phyloP scores from a whole-genome alignment of 345 rosid species.

The Xanthoceras sorbifolium region DNA sequence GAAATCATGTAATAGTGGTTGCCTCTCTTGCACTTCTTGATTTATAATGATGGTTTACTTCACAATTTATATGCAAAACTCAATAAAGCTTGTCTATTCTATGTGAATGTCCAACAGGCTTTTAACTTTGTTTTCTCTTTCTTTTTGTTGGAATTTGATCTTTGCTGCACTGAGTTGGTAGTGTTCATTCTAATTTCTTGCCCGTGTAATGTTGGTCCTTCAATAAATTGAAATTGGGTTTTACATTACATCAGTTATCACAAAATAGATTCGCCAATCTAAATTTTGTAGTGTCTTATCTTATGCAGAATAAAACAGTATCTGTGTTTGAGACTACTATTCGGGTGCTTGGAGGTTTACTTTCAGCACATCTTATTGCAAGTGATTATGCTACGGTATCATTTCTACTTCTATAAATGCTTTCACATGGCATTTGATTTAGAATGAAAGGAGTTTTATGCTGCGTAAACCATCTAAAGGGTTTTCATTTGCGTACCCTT shows the following conservation, averaged over 20 bases:
- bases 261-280: constrained; percentile 9
- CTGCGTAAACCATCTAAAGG: neutral
- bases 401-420: neutral
- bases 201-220: neutral
- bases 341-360: constrained; percentile 92
- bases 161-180: neutral
- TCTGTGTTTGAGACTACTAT: constrained; percentile 92
- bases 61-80: neutral
- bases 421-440: constrained; percentile 6
- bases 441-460: neutral
- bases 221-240: constrained; percentile 3
- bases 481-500: neutral
- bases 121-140: neutral
- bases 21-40: neutral
- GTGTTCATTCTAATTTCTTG: neutral
- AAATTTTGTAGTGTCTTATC: constrained; percentile 20
- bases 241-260: neutral
- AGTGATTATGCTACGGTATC: constrained; percentile 95
- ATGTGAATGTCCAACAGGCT: neutral
- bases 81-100: neutral
- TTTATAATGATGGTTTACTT: neutral
- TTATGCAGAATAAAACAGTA: constrained; percentile 91
- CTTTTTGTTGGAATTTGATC: neutral
- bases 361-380: constrained; percentile 98
- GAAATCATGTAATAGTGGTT: neutral